A percentile compares a stretch with the other conserved stretches of the same genome.
These are phyloP conservation scores for Hippophae gyantsensis DNA, from an alignment of 306 rosid species.

Conservation along the genomic window DNA sequence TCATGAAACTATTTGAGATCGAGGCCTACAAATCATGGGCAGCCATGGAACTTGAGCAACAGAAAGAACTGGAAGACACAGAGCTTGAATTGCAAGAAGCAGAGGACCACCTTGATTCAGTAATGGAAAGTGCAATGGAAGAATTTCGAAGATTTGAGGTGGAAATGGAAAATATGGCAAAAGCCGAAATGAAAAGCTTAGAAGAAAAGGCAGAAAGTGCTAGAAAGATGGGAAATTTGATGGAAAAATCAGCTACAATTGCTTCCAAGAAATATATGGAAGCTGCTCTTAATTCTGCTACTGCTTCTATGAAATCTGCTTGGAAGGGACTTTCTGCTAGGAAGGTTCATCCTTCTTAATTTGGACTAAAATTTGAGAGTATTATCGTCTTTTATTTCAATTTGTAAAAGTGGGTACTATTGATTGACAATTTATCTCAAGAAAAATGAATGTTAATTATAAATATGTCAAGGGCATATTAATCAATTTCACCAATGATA, in stretches of 20 bases:
- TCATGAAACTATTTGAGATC: slow-evolving; percentile 77
- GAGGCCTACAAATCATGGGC: slow-evolving; percentile 97
- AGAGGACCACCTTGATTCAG: slow-evolving; percentile 62
- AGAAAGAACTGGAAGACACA: slow-evolving; percentile 43
- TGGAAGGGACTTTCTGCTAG: slow-evolving; percentile 65
- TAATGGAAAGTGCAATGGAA: slow-evolving; percentile 80
- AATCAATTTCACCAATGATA: too few relatives aligned
- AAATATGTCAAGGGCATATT: too few relatives aligned
- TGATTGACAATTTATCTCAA: too few relatives aligned
- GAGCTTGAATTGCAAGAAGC: slow-evolving; percentile 48
- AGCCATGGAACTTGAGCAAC: slow-evolving; percentile 53
- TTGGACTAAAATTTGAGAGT: too few relatives aligned
- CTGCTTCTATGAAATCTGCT: slow-evolving; percentile 86
- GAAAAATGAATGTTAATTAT: too few relatives aligned
- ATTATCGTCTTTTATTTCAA: too few relatives aligned
- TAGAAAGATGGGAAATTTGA: slow-evolving; percentile 52
- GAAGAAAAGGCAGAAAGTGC: slow-evolving; percentile 51
- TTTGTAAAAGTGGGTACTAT: too few relatives aligned
- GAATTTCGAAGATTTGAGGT: slow-evolving; percentile 67
- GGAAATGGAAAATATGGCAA: slow-evolving; percentile 48
- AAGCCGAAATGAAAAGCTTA: slow-evolving; percentile 35
- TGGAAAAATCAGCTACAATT: slow-evolving; percentile 63
- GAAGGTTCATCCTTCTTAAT: slow-evolving; percentile 83
- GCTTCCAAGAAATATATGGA: slow-evolving; percentile 73
- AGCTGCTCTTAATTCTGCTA: slow-evolving; percentile 64